These are phyloP conservation scores for Neospermospora avenae DNA, from an alignment of 2,329 filamentous ascomycete species.

Conservation along the genomic window DNA sequence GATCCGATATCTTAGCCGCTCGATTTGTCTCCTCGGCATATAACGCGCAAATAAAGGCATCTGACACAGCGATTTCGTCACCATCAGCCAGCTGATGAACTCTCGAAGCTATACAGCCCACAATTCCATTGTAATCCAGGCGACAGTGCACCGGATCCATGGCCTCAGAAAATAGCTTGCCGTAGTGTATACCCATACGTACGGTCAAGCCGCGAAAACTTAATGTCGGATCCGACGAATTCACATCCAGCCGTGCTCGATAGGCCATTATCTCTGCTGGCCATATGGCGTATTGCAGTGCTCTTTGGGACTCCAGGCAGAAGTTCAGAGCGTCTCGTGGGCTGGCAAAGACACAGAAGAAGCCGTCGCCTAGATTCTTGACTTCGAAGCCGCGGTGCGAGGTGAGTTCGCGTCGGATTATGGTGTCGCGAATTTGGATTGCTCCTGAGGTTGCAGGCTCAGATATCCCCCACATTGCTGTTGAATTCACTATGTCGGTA, in stretches of 20 bases:
- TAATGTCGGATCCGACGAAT: neutral
- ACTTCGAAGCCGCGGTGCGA: slow-evolving; percentile 10
- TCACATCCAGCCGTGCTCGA: too few relatives aligned
- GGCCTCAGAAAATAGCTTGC: neutral
- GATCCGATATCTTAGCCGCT: neutral
- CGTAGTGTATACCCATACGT: slow-evolving; percentile 14
- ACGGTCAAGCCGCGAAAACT: neutral
- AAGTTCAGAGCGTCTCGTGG: neutral
- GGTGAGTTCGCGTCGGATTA: slow-evolving; percentile 1
- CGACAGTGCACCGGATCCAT: slow-evolving; percentile 1
- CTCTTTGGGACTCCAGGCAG: slow-evolving; percentile 4
- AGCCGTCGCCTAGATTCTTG: slow-evolving; percentile 15
- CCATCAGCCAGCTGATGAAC: slow-evolving; percentile 3
- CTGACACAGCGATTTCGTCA: slow-evolving; percentile 13
- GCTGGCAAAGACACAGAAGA: slow-evolving; percentile 2
- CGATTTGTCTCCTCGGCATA: neutral
- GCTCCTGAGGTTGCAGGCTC: neutral
- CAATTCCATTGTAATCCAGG: slow-evolving; percentile 10
- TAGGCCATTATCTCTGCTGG: neutral
- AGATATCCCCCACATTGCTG: slow-evolving; percentile 3
- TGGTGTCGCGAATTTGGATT: slow-evolving; percentile 1
- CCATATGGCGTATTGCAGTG: neutral
- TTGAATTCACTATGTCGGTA: slow-evolving; percentile 19
- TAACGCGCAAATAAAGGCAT: slow-evolving; percentile 8
- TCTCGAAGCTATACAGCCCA: slow-evolving; percentile 8